A percentile compares a stretch with the other conserved stretches of the same genome.
Conservation (phyloP, 2,329 filamentous ascomycete species). For the Ophiocordyceps unilateralis region DNA sequence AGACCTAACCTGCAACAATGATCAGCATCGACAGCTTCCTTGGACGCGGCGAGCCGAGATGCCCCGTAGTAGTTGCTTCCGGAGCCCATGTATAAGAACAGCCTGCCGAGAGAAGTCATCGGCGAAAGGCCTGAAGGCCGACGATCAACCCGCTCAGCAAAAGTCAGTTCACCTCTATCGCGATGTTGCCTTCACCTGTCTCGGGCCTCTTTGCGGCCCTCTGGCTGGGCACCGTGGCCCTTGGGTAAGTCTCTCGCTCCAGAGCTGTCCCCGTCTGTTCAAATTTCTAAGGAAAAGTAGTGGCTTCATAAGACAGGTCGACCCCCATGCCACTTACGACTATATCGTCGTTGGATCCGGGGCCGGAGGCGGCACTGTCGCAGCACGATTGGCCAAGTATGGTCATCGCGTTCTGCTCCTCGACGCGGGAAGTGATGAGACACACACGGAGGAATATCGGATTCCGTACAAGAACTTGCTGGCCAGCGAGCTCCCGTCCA, state of each 20-base stretch:
- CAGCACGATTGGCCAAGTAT: constrained; percentile 38
- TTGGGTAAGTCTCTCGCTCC: not conserved
- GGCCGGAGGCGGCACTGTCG: constrained; percentile 39
- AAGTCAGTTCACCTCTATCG: not conserved
- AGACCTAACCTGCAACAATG: not conserved
- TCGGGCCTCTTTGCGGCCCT: not conserved
- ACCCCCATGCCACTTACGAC: constrained; percentile 20
- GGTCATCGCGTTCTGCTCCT: constrained; percentile 42
- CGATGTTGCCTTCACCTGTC: not conserved
- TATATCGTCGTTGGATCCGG: constrained; percentile 50
- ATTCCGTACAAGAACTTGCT: constrained; percentile 25
- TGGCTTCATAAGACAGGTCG: not conserved
- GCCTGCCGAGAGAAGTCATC: not conserved
- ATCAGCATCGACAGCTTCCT: not conserved
- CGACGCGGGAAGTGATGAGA: constrained; percentile 44
- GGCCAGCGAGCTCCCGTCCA: constrained; percentile 34
- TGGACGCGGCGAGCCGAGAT: not conserved
- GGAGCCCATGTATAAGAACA: not conserved
- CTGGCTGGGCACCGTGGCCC: not conserved
- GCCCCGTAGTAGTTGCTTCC: not conserved
- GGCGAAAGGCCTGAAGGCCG: not conserved
- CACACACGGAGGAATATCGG: constrained; percentile 14
- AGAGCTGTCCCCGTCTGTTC: not conserved
- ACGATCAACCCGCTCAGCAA: not conserved
- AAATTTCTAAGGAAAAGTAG: not conserved